A percentile compares a stretch with the other conserved stretches of the same genome.
These are phyloP conservation scores for Penicillium sp. DNA, from an alignment of 2,329 filamentous ascomycete species.

Conservation along the genomic window DNA sequence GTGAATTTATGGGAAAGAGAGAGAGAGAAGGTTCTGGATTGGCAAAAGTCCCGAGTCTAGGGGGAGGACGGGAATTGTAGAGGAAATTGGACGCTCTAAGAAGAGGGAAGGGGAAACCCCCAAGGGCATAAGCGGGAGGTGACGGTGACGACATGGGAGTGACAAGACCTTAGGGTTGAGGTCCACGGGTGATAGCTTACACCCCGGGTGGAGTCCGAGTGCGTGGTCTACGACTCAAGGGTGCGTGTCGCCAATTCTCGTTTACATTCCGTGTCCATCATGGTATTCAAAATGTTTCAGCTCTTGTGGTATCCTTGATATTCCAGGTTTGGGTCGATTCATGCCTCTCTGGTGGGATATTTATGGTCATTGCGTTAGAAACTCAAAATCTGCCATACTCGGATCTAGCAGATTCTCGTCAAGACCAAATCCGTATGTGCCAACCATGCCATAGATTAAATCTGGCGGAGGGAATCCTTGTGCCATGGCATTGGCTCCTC, in stretches of 20 bases:
- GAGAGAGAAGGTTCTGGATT: constrained; percentile 25
- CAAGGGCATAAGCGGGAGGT: constrained; percentile 19
- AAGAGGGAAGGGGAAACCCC: constrained; percentile 8
- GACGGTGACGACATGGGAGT: constrained; percentile 26
- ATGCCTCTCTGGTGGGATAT: neutral
- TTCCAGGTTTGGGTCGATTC: neutral
- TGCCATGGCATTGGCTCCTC: constrained; percentile 43
- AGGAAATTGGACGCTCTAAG: constrained; percentile 11
- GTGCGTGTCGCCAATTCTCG: constrained; percentile 16
- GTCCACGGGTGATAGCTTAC: constrained; percentile 17
- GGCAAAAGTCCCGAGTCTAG: constrained; percentile 15
- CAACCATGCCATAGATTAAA: constrained; percentile 46
- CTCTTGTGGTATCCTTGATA: neutral
- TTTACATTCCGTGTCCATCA: constrained; percentile 17
- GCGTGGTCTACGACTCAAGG: constrained; percentile 11
- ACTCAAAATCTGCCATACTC: constrained; percentile 45
- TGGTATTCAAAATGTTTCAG: neutral
- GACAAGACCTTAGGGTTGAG: constrained; percentile 9
- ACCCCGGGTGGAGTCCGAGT: constrained; percentile 14
- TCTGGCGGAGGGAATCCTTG: constrained; percentile 44
- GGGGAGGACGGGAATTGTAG: constrained; percentile 23
- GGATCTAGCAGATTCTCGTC: constrained; percentile 45
- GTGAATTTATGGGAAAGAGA: neutral
- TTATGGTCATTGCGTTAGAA: constrained; percentile 32
- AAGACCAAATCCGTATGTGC: constrained; percentile 44